These are phyloP conservation scores for Ophiobolus disseminans DNA, from an alignment of 2,329 filamentous ascomycete species.

Conservation along the genomic window DNA sequence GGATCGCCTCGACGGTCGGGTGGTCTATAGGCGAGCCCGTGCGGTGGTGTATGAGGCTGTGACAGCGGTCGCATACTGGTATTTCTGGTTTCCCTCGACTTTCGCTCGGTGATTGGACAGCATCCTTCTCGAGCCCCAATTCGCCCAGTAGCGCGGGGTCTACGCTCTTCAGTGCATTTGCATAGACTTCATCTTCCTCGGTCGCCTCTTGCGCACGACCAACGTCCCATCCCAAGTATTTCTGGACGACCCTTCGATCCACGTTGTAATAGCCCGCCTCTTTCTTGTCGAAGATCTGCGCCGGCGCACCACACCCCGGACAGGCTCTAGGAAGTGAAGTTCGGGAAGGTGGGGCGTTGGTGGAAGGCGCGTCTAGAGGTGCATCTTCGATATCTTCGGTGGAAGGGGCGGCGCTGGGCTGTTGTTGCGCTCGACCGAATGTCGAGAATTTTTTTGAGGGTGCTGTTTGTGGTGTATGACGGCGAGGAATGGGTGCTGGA, in stretches of 20 bases:
- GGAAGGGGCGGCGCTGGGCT: slow-evolving; percentile 15
- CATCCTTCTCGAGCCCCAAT: slow-evolving; percentile 36
- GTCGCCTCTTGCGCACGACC: slow-evolving; percentile 24
- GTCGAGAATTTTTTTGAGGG: slow-evolving; percentile 33
- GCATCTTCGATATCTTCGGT: slow-evolving; percentile 8
- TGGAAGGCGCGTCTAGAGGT: neutral
- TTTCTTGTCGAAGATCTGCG: slow-evolving; percentile 62
- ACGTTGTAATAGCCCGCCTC: slow-evolving; percentile 66
- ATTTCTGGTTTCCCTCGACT: slow-evolving; percentile 18
- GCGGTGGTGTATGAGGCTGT: slow-evolving; percentile 79
- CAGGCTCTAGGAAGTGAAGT: slow-evolving; percentile 59
- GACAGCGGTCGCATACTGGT: slow-evolving; percentile 86
- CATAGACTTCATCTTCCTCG: slow-evolving; percentile 48
- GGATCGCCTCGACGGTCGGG: slow-evolving; percentile 80
- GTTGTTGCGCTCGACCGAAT: slow-evolving; percentile 24
- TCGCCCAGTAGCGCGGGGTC: slow-evolving; percentile 37
- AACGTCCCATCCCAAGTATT: slow-evolving; percentile 42
- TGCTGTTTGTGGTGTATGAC: slow-evolving; percentile 5
- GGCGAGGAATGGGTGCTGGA: slow-evolving; percentile 15
- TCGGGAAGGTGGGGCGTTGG: slow-evolving; percentile 2
- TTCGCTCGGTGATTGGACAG: slow-evolving; percentile 17
- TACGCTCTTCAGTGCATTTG: slow-evolving; percentile 41
- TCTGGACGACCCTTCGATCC: slow-evolving; percentile 56
- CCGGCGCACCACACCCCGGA: slow-evolving; percentile 68
- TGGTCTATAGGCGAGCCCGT: slow-evolving; percentile 75